Evolutionary conservation across 805 yeast genomes (phyloP), one percentile per base, ranked within the genome.

Genomic region (Candida loeiensis): DNA sequence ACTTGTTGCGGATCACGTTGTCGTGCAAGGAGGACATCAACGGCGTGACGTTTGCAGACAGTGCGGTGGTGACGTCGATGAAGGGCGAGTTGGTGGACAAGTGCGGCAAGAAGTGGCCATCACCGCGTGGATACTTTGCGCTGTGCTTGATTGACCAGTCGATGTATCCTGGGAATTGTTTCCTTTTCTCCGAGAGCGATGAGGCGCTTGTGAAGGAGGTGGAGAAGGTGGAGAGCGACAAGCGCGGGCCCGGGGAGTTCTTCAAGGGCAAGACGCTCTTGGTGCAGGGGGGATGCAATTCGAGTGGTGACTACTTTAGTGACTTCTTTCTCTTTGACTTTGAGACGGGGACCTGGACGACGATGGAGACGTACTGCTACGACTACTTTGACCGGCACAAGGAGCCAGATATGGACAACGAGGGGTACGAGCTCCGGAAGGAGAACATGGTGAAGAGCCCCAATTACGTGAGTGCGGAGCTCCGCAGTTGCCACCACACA

Each of bases 271-370:
- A 59, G 42, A 58, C 62, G 9, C 52, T 66, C 11, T 20, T 69
- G 9, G 46, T 69, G 6, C 74, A 69, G 27, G 74, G 74, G 1
- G 74, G 74, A 2, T 60, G 64, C 34, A 56, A 61, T 41, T 63
- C 63, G 13, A 34, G 53, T 2, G 32, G 41, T 7, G 48, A 61
- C 9, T 54, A 56, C 2, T 67, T 56, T 40, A 54, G 64, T 36
- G 69, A 66, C 43, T 51, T 67, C 35, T 63, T 51, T 44, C 26
- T 63, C 24, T 67, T 60, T 47, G 43, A 50, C 6, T 68, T 69
- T 39, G 55, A 49, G 18, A 56, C 61, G 2, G 63, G 64, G 5
- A 47, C 53, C 31, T 69, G 73, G 73, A 55, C 52, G 30, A 44
- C 48, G n/a, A 34, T 61, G 31, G 44, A 48, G 9, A 66, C 73